Conservation (phyloP, 2,329 filamentous ascomycete genomes). For the Fusarium praegraminearum region DNA sequence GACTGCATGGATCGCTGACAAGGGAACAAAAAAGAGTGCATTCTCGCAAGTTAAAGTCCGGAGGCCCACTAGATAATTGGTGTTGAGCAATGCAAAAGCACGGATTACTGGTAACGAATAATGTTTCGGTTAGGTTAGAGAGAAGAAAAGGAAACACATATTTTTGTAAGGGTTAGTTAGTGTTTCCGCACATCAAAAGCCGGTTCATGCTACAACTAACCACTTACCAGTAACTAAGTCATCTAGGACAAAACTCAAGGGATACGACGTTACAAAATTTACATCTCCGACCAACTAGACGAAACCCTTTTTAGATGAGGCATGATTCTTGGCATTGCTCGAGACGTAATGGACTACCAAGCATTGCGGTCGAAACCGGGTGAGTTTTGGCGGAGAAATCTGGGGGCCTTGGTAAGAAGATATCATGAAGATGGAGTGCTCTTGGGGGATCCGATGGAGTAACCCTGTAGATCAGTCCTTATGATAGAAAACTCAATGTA, state of each 20-base stretch:
- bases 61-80: background rate
- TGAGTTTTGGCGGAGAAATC: conserved; percentile 12
- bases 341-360: background rate
- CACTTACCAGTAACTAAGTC: background rate
- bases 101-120: background rate
- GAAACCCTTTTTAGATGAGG: background rate
- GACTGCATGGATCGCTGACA: conserved; percentile 29
- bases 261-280: conserved; percentile 20
- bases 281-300: conserved; percentile 26
- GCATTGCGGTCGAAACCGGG: conserved; percentile 12
- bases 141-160: background rate
- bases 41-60: conserved; percentile 41
- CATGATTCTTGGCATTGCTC: conserved; percentile 5
- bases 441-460: background rate
- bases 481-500: background rate
- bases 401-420: conserved; percentile 3
- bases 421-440: conserved; percentile 5
- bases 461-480: background rate
- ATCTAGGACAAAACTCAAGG: conserved; percentile 8
- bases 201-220: conserved; percentile 24
- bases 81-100: conserved; percentile 10
- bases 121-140: conserved; percentile 6
- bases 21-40: conserved; percentile 15
- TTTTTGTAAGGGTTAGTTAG: conserved; percentile 7
- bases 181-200: conserved; percentile 43